Percentiles rank a stretch among this genome's conserved stretches.
Conservation (phyloP, 495 filamentous ascomycete genomes). For the Penicillium ucsense region DNA sequence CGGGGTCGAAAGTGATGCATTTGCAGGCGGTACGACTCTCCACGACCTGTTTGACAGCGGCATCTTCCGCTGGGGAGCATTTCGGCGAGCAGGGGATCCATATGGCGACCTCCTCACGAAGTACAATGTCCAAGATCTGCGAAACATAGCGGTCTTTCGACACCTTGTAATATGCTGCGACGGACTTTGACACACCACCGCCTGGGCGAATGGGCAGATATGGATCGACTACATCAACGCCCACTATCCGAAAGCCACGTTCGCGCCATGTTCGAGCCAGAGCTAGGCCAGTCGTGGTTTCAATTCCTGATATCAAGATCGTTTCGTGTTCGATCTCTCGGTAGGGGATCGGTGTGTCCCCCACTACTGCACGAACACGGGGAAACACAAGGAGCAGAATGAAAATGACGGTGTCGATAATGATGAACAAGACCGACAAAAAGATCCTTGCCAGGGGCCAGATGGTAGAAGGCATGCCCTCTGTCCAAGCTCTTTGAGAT, state of each 20-base stretch:
- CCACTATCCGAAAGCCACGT: conserved; percentile 61
- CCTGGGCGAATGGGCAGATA: conserved; percentile 34
- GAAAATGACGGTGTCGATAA: conserved; percentile 40
- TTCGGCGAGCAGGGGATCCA: conserved; percentile 67
- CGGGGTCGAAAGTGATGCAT: conserved; percentile 46
- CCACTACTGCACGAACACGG: conserved; percentile 7
- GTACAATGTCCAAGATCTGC: conserved; percentile 45
- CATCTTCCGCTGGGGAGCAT: conserved; percentile 51
- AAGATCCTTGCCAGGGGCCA: conserved; percentile 26
- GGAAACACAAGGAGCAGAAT: conserved; percentile 18
- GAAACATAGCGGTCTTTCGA: conserved; percentile 37
- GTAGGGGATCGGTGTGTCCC: conserved; percentile 10
- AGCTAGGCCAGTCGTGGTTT: conserved; percentile 55
- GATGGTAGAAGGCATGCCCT: conserved; percentile 7
- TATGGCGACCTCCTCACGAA: conserved; percentile 52
- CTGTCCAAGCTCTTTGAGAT: background rate
- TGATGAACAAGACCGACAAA: conserved; percentile 39
- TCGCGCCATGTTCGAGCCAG: conserved; percentile 58
- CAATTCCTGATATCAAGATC: conserved; percentile 62
- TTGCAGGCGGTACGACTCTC: conserved; percentile 48
- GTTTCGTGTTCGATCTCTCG: conserved; percentile 42
- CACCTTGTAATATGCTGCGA: conserved; percentile 47
- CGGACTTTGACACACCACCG: conserved; percentile 31
- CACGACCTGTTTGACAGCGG: conserved; percentile 49
- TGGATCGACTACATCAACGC: conserved; percentile 55